phyloP scores from a whole-genome alignment of 352 stramenopile genomes.

The Phytophthora sp. region DNA sequence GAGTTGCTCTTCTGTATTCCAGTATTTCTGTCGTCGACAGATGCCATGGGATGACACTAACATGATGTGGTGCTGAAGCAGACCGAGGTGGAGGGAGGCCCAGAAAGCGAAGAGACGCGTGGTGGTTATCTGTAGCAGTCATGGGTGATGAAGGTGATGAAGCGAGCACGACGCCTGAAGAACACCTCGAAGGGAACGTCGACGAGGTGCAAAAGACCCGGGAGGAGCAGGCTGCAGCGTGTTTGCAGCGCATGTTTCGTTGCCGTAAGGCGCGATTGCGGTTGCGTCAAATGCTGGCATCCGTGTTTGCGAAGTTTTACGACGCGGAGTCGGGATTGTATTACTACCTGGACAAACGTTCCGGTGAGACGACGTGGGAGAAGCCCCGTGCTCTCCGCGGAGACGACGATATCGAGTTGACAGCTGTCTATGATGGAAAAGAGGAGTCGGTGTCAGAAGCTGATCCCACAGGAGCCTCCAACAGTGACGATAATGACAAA shows the following conservation, averaged over 20 bases:
- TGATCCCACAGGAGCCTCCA: conserved; percentile 10
- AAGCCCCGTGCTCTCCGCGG: conserved; percentile 61
- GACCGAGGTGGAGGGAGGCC: too few relatives aligned
- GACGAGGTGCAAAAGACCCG: conserved; percentile 15
- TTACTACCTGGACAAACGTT: conserved; percentile 80
- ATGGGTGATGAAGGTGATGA: conserved; percentile 10
- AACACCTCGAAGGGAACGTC: conserved; percentile 19
- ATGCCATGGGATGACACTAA: conserved; percentile 8
- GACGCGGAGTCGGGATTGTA: conserved; percentile 64
- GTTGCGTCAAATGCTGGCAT: conserved; percentile 51
- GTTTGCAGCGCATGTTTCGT: conserved; percentile 72
- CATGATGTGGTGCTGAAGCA: conserved; percentile 1
- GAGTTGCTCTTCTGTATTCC: too few relatives aligned
- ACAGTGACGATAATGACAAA: conserved; percentile 32
- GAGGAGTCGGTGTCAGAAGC: conserved; percentile 7
- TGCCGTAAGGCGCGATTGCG: conserved; percentile 50
- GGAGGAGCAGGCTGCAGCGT: conserved; percentile 28
- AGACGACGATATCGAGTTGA: conserved; percentile 56
- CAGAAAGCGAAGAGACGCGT: conserved; percentile 13
- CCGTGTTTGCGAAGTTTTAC: conserved; percentile 77
- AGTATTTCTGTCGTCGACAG: not conserved
- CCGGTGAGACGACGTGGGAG: conserved; percentile 76
- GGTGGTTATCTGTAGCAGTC: conserved; percentile 1
- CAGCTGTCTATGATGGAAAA: conserved; percentile 36
- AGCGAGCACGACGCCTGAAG: conserved; percentile 11